Evolutionary conservation across 108 stramenopile genomes (phyloP).

Genomic region (Pseudonitzschia pungens): DNA sequence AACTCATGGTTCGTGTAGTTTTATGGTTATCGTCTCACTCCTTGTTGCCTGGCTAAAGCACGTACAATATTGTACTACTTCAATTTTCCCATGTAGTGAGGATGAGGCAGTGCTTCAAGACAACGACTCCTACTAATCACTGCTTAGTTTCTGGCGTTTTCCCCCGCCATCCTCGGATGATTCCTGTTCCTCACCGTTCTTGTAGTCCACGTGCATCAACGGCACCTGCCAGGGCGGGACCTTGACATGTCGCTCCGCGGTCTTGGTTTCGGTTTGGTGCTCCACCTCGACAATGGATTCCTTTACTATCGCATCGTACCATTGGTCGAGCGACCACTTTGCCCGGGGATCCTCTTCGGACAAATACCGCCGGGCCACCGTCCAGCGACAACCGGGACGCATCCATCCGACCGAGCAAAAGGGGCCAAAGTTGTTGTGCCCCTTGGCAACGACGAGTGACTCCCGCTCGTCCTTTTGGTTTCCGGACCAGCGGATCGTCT

Average conservation of each 20-base stretch:
- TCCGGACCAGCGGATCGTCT: conserved; percentile 53
- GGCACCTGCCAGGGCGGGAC: conserved; percentile 64
- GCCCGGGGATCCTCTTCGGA: conserved; percentile 44
- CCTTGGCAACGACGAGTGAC: conserved; percentile 52
- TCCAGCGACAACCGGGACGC: conserved; percentile 59
- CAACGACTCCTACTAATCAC: background rate
- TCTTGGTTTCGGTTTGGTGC: background rate
- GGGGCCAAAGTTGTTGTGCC: conserved; percentile 50
- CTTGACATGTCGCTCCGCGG: conserved; percentile 3
- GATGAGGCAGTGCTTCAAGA: no score
- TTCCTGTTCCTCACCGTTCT: background rate
- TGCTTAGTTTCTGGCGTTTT: conserved; percentile 8
- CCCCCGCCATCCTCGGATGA: background rate
- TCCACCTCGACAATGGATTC: conserved; percentile 27
- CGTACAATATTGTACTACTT: no score
- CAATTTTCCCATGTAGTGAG: no score
- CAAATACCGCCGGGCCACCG: conserved; percentile 62
- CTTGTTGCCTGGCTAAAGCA: no score
- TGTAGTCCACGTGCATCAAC: conserved; percentile 27
- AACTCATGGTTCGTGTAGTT: no score
- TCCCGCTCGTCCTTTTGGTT: conserved; percentile 48
- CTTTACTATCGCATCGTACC: conserved; percentile 42
- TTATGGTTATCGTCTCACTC: no score
- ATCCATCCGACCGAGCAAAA: conserved; percentile 65
- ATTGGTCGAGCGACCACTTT: conserved; percentile 54